Conservation (phyloP, 1,284 basidiomycete genomes). For the Wallemia ichthyophaga region DNA sequence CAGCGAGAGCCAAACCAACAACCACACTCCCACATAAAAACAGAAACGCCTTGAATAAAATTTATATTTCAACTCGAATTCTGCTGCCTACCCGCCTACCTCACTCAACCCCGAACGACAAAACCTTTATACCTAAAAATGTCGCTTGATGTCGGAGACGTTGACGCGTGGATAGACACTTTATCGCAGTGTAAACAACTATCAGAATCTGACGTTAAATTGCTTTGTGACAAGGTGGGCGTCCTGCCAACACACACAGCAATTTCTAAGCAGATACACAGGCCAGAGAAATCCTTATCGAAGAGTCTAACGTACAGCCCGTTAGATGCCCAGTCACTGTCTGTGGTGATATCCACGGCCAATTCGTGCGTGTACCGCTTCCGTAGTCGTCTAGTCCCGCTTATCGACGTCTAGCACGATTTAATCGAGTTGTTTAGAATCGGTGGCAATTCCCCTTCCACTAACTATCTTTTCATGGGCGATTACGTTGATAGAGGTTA, state of each 20-base stretch:
- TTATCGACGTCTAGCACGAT: conserved; percentile 39
- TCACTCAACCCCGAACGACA: background rate
- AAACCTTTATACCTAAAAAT: background rate
- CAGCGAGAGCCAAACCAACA: too few species aligned
- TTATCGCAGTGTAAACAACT: conserved; percentile 95
- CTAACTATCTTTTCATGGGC: conserved; percentile 99
- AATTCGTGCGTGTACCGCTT: conserved; percentile 47
- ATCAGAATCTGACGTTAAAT: conserved; percentile 81
- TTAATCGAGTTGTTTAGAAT: conserved; percentile 97
- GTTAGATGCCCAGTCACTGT: conserved; percentile 92
- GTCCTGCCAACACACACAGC: conserved; percentile 6
- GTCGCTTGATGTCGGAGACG: conserved; percentile 17
- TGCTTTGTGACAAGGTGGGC: conserved; percentile 88
- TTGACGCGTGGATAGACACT: conserved; percentile 86
- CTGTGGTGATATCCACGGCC: conserved; percentile 93
- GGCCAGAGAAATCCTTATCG: conserved; percentile 92
- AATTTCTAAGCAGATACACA: conserved; percentile 16
- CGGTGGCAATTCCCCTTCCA: conserved; percentile 89
- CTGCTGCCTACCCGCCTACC: background rate
- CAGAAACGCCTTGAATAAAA: background rate
- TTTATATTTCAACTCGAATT: background rate
- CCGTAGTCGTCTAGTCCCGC: background rate
- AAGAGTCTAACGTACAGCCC: conserved; percentile 90
- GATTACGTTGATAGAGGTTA: conserved; percentile 99
- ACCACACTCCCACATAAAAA: too few species aligned